Evolutionary conservation across 345 rosid genomes (phyloP), one percentile per base, ranked within the genome.

Genomic region (Excoecaria cochinchinensis): DNA sequence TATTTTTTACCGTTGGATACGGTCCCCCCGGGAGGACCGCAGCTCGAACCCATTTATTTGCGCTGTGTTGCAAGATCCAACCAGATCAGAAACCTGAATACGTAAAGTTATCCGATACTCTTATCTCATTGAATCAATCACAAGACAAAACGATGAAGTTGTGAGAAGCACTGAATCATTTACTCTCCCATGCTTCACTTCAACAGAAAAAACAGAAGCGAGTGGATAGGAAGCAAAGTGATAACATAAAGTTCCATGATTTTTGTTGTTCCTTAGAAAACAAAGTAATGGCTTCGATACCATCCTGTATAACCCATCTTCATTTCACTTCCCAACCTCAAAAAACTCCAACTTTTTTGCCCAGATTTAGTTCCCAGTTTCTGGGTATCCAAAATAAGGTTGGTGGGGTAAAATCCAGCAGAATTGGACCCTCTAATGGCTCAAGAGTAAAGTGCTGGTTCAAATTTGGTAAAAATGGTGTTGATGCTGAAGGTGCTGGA

Each of bases 401-500:
- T 31, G 42, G 77, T 36, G 78, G 85, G 73, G 71, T 70, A 60
- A 76, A 81, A 66, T 80, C 91, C 80, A 40, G 71, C 16, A 77
- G 76, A 58, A 75, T 90, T 63, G 92, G 98, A 75, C 93, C 97
- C 62, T 86, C 91, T 9, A 89, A 91, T 71, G 95, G 95, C 56
- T 86, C 89, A 5, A 92, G 85, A 85, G 67, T 87, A 39, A 82
- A 73, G 76, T 89, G 96, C 85, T 94, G 95, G 93, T 94, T 94
- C 85, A 90, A 78, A 87, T 91, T 94, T 75, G 97, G 97, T 51
- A 89, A 90, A 78, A 89, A 81, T 79, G 98, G 97, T 24, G 94
- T 91, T n/a, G 97, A 94, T 77, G 95, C 99, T 65, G 94, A 92
- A 81, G 90, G 90, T 72, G 97, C 99, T 70, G 99, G 99, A 52